Conservation (phyloP, 345 rosid species). For the Raphanus raphanistrum region DNA sequence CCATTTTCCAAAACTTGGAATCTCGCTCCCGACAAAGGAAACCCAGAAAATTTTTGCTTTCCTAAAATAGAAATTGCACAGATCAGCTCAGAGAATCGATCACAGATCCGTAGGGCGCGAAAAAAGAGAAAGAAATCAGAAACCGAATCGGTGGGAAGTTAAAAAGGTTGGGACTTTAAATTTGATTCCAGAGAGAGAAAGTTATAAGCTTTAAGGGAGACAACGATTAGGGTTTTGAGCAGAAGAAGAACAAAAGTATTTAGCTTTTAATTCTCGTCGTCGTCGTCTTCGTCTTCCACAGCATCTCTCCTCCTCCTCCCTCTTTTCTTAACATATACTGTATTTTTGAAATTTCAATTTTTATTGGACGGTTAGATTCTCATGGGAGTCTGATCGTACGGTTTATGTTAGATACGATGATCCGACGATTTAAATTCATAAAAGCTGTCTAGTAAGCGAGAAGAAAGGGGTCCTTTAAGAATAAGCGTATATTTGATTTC, state of each 20-base stretch:
- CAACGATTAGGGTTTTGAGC: slow-evolving; percentile 29
- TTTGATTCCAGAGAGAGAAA: slow-evolving; percentile 31
- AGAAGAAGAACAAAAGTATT: slow-evolving; percentile 22
- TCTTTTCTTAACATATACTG: neutral
- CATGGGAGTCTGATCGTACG: slow-evolving; percentile 47
- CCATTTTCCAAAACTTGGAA: slow-evolving; percentile 52
- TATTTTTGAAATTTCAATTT: neutral
- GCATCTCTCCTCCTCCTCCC: neutral
- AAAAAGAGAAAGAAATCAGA: neutral
- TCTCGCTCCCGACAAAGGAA: neutral
- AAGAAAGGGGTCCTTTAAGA: neutral
- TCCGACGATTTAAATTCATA: slow-evolving; percentile 67
- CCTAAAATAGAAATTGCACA: too few species aligned
- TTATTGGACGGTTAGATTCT: neutral
- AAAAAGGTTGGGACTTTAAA: slow-evolving; percentile 47
- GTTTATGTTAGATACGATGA: slow-evolving; percentile 15
- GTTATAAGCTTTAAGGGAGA: slow-evolving; percentile 16
- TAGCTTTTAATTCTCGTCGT: slow-evolving; percentile 41
- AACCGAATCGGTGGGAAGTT: slow-evolving; percentile 31
- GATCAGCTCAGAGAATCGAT: too few species aligned
- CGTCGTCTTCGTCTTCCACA: slow-evolving; percentile 74
- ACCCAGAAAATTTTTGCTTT: neutral
- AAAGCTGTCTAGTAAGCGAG: slow-evolving; percentile 8
- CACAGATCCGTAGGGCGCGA: too few species aligned
- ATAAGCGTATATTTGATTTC: neutral